Conservation (phyloP, 1,139 yeast genomes). For the Geotrichum carabidarum region DNA sequence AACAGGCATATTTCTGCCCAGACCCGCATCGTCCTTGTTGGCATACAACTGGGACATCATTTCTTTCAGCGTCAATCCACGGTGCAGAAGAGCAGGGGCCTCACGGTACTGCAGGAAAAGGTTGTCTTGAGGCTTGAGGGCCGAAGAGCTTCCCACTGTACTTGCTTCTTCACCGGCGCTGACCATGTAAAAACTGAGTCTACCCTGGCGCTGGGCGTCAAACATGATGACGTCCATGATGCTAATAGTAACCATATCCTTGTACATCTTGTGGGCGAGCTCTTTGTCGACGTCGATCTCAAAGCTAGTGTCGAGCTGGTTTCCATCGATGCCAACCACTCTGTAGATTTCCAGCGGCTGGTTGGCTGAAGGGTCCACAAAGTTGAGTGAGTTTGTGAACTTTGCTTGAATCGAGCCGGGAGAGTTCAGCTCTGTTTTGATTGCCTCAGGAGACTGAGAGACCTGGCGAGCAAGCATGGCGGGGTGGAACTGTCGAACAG, state of each 20-base stretch:
- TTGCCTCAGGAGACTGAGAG: conserved; percentile 26
- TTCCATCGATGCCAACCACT: conserved; percentile 33
- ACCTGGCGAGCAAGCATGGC: neutral
- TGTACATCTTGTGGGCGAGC: conserved; percentile 33
- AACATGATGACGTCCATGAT: conserved; percentile 36
- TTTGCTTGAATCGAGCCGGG: conserved; percentile 34
- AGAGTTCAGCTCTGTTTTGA: conserved; percentile 31
- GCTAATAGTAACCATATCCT: conserved; percentile 35
- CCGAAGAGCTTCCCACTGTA: conserved; percentile 38
- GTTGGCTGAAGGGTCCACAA: conserved; percentile 27
- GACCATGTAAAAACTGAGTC: conserved; percentile 38
- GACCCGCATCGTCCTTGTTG: conserved; percentile 34
- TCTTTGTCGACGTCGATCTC: conserved; percentile 29
- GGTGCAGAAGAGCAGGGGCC: conserved; percentile 35
- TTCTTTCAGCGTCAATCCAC: conserved; percentile 36
- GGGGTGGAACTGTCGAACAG: neutral
- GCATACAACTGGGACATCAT: conserved; percentile 37
- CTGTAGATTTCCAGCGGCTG: conserved; percentile 34
- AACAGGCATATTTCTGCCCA: conserved; percentile 38
- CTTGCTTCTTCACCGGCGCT: conserved; percentile 40
- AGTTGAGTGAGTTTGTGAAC: conserved; percentile 28
- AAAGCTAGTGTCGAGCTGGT: conserved; percentile 28
- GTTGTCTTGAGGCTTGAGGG: conserved; percentile 33
- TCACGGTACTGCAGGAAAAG: conserved; percentile 38
- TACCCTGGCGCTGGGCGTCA: conserved; percentile 40